phyloP scores from a whole-genome alignment of 2,329 filamentous ascomycete genomes.

The Volutella citrinella region DNA sequence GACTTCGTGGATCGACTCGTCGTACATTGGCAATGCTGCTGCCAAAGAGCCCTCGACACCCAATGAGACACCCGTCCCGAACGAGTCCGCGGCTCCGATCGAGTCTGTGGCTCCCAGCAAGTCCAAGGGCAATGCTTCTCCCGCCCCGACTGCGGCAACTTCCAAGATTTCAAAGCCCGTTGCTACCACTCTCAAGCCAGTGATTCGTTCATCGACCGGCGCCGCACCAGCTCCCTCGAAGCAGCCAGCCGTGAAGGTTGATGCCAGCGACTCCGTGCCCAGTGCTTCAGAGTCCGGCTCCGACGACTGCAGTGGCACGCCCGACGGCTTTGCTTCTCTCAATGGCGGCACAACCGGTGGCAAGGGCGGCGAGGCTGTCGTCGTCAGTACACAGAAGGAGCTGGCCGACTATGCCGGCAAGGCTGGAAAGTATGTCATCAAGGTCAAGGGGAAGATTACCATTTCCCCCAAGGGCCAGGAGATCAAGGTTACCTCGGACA shows the following conservation, averaged over 20 bases:
- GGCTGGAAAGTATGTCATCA: constrained; percentile 21
- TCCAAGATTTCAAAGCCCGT: background rate
- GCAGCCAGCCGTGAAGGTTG: background rate
- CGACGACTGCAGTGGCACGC: constrained; percentile 14
- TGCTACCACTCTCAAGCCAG: background rate
- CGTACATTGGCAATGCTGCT: constrained; percentile 4
- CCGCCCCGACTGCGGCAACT: background rate
- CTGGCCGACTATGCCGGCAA: constrained; percentile 19
- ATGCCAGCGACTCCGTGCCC: background rate
- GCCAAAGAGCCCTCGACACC: constrained; percentile 1
- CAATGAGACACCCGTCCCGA: background rate
- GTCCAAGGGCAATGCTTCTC: background rate
- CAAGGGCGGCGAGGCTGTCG: constrained; percentile 16
- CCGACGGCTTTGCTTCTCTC: constrained; percentile 22
- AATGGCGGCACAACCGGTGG: constrained; percentile 24
- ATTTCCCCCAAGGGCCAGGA: constrained; percentile 19
- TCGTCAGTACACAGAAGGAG: constrained; percentile 18
- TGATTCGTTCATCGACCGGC: too few species aligned
- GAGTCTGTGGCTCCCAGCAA: background rate
- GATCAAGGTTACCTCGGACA: constrained; percentile 19
- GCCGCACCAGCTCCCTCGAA: background rate
- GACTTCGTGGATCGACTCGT: constrained; percentile 13
- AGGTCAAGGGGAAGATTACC: constrained; percentile 20
- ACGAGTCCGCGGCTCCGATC: background rate
- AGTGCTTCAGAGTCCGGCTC: background rate